phyloP scores from a whole-genome alignment of 495 filamentous ascomycete genomes.

The Polyplosphaeria fusca region DNA sequence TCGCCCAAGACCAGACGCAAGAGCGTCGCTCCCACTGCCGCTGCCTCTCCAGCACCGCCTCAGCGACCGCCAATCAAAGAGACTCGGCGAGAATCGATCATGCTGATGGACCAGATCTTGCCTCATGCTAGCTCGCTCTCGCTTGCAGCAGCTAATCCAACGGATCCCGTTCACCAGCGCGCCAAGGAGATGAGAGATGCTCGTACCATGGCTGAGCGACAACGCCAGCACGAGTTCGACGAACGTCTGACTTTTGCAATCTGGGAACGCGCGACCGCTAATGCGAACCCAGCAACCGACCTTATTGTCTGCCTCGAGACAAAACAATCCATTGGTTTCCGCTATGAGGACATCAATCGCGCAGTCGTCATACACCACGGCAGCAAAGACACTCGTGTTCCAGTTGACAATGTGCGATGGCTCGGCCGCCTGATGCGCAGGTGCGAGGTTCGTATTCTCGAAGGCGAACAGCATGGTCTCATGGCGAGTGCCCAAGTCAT shows the following conservation, averaged over 20 bases:
- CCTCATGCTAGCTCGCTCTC: conserved; percentile 34
- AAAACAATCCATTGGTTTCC: conserved; percentile 86
- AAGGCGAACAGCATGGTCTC: conserved; percentile 90
- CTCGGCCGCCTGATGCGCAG: conserved; percentile 81
- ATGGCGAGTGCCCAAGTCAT: conserved; percentile 95
- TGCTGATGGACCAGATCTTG: conserved; percentile 43
- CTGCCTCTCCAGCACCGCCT: conserved; percentile 39
- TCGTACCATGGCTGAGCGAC: conserved; percentile 54
- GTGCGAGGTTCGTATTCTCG: conserved; percentile 78
- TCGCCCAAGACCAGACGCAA: conserved; percentile 43
- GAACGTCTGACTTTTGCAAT: conserved; percentile 82
- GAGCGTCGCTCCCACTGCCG: conserved; percentile 21
- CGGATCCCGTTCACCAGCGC: conserved; percentile 24
- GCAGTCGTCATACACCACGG: conserved; percentile 93
- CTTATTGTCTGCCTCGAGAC: conserved; percentile 90
- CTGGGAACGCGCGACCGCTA: conserved; percentile 89
- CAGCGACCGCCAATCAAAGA: conserved; percentile 29
- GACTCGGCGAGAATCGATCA: conserved; percentile 39
- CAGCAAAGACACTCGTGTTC: conserved; percentile 84
- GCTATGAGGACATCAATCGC: conserved; percentile 91
- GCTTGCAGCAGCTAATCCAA: conserved; percentile 22
- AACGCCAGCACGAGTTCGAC: conserved; percentile 79
- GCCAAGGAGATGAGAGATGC: conserved; percentile 25
- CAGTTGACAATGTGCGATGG: conserved; percentile 93
- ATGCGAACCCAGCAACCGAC: conserved; percentile 92